These are phyloP conservation scores for Fusarium fujikuroi DNA, from an alignment of 2,329 filamentous ascomycete species.

Conservation along the genomic window DNA sequence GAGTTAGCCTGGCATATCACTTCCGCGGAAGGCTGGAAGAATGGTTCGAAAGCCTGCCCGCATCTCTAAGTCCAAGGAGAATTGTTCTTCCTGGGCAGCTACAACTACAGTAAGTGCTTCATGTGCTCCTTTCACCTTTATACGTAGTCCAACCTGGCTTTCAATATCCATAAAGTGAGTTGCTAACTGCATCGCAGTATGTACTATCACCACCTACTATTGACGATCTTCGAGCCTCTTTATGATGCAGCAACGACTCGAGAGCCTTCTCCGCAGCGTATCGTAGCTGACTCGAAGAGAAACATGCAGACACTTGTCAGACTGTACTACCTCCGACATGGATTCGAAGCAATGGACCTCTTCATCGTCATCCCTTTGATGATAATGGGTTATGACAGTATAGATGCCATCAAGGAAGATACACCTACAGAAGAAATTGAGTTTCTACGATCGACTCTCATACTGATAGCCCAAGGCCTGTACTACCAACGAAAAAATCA, in stretches of 20 bases:
- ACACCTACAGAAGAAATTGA: slow-evolving; percentile 31
- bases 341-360: slow-evolving; percentile 47
- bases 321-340: slow-evolving; percentile 48
- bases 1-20: slow-evolving; percentile 32
- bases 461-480: slow-evolving; percentile 50
- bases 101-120: slow-evolving; percentile 49
- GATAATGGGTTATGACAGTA: slow-evolving; percentile 41
- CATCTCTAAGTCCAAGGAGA: slow-evolving; percentile 40
- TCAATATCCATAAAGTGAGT: too few relatives aligned
- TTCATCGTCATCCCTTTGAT: slow-evolving; percentile 50
- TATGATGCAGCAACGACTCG: background rate
- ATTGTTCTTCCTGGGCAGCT: slow-evolving; percentile 51
- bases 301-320: slow-evolving; percentile 43
- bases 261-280: slow-evolving; percentile 6
- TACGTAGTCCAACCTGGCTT: background rate
- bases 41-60: slow-evolving; percentile 47
- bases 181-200: slow-evolving; percentile 10
- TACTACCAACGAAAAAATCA: slow-evolving; percentile 49
- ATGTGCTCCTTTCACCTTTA: too few relatives aligned
- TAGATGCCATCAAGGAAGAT: slow-evolving; percentile 41
- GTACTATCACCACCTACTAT: slow-evolving; percentile 41
- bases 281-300: slow-evolving; percentile 38
- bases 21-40: slow-evolving; percentile 32
- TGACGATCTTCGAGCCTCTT: slow-evolving; percentile 45
- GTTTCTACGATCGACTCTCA: slow-evolving; percentile 47